Conservation (phyloP, 129 eudicot genomes). For the Pseudognaphalium luteoalbum region DNA sequence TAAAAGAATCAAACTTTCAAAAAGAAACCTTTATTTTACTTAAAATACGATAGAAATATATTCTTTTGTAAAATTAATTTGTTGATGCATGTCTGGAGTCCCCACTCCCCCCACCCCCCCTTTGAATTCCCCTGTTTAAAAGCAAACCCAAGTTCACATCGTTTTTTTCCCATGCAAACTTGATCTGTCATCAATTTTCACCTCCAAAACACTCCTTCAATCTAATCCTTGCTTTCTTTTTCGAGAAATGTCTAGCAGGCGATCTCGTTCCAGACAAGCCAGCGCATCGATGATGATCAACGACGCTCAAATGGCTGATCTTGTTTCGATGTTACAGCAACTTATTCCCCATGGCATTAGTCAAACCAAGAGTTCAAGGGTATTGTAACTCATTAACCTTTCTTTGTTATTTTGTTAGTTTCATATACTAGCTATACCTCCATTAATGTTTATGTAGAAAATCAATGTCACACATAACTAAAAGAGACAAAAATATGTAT, state of each 20-base stretch:
- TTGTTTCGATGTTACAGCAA: constrained; percentile 77
- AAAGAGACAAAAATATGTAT: neutral
- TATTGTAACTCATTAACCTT: constrained; percentile 29
- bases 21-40: neutral
- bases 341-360: constrained; percentile 65
- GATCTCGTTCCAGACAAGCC: constrained; percentile 82
- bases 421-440: constrained; percentile 3
- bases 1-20: neutral
- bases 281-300: constrained; percentile 50
- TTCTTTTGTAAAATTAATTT: neutral
- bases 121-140: constrained; percentile 29
- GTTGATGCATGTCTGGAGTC: constrained; percentile 29
- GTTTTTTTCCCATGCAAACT: constrained; percentile 38
- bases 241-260: constrained; percentile 80
- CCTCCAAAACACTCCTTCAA: constrained; percentile 14
- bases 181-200: constrained; percentile 23
- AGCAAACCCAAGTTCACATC: constrained; percentile 29
- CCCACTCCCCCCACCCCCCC: constrained; percentile 11
- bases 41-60: neutral
- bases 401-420: constrained; percentile 15
- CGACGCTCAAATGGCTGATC: constrained; percentile 88
- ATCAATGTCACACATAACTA: neutral
- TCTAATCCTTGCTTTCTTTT: neutral
- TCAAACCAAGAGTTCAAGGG: constrained; percentile 70
- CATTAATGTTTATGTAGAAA: constrained; percentile 4